These are phyloP conservation scores for Gloeopeniophorella convolvens DNA, from an alignment of 768 basidiomycete species.

Conservation along the genomic window DNA sequence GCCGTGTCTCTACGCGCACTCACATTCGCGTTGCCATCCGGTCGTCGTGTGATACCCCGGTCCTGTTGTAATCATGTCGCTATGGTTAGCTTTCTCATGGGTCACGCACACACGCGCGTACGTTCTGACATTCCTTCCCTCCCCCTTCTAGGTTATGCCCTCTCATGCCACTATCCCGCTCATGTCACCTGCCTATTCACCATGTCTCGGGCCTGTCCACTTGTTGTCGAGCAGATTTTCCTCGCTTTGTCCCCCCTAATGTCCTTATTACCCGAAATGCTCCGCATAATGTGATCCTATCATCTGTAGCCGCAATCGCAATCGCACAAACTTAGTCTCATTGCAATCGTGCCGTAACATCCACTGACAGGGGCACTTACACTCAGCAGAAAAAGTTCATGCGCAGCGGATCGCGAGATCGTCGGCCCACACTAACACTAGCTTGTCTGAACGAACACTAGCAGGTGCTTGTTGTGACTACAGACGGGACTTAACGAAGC, in stretches of 20 bases:
- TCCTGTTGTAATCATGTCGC: no score
- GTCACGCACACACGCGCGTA: neutral
- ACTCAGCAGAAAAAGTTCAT: no score
- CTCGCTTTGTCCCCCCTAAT: constrained; percentile 8
- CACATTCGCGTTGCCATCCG: no score
- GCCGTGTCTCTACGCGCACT: neutral
- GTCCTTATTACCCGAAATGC: neutral
- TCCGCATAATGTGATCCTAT: constrained; percentile 5
- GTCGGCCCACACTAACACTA: no score
- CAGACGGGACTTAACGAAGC: no score
- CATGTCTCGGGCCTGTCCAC: neutral
- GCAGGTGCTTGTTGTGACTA: no score
- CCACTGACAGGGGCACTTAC: no score
- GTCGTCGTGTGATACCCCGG: no score
- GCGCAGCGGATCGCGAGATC: no score
- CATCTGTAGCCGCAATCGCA: constrained; percentile 5
- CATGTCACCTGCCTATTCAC: neutral
- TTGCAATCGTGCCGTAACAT: constrained; percentile 10
- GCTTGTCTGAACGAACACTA: no score
- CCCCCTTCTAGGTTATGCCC: neutral
- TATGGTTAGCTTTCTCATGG: neutral
- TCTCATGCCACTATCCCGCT: constrained; percentile 4
- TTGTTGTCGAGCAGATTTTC: neutral
- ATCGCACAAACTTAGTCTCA: neutral
- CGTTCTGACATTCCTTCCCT: neutral